A percentile compares a stretch with the other conserved stretches of the same genome.
Conservation (phyloP, 2,329 filamentous ascomycete species). For the Coleophoma crateriformis region DNA sequence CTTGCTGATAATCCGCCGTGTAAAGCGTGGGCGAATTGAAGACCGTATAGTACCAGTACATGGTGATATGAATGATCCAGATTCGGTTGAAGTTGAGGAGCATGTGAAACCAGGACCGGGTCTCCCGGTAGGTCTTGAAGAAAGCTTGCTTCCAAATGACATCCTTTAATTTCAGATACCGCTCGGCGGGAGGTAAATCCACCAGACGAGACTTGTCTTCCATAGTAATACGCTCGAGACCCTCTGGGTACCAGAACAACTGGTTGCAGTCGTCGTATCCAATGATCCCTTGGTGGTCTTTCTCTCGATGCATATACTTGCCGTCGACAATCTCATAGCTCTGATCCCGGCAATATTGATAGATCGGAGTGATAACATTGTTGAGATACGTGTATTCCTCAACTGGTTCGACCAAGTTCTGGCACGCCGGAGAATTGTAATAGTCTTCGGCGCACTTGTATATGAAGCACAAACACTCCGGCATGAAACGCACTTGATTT, state of each 20-base stretch:
- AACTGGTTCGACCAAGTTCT: conserved; percentile 83
- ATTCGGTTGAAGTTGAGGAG: conserved; percentile 99
- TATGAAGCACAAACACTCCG: conserved; percentile 93
- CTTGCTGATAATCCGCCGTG: conserved; percentile 71
- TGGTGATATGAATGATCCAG: conserved; percentile 90
- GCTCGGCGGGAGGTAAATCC: conserved; percentile 81
- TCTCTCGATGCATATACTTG: conserved; percentile 92
- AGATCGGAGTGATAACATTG: conserved; percentile 89
- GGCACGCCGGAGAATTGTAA: conserved; percentile 87
- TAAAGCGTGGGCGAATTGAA: conserved; percentile 86
- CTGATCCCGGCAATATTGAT: conserved; percentile 91
- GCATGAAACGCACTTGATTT: conserved; percentile 97
- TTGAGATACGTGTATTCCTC: conserved; percentile 96
- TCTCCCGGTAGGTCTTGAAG: conserved; percentile 99
- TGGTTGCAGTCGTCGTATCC: conserved; percentile 99
- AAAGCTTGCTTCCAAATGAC: conserved; percentile 98
- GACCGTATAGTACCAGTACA: conserved; percentile 97
- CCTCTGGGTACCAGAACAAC: conserved; percentile 98
- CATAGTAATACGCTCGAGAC: conserved; percentile 88
- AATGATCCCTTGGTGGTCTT: conserved; percentile 87
- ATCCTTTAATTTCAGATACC: conserved; percentile 87
- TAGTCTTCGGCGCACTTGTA: conserved; percentile 99
- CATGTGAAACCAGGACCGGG: conserved; percentile 95
- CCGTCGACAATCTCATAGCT: conserved; percentile 94
- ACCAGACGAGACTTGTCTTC: conserved; percentile 93